phyloP scores from a whole-genome alignment of 768 basidiomycete species.

The Nidularia pulvinata region DNA sequence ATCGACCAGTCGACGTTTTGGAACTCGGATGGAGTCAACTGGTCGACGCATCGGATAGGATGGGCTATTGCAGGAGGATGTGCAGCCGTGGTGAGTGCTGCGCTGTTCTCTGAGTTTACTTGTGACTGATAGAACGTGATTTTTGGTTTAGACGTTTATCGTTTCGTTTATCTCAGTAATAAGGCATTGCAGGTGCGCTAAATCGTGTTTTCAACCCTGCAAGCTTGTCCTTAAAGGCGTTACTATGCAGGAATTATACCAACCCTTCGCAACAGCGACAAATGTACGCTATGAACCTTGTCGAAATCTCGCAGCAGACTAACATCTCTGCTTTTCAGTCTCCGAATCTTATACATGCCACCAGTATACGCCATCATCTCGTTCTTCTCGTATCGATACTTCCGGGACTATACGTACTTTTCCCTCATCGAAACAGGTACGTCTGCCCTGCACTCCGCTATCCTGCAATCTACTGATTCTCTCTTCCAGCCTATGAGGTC shows the following conservation, averaged over 20 bases:
- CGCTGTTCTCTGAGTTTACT: neutral
- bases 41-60: conserved; percentile 67
- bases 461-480: conserved; percentile 3
- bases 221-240: conserved; percentile 4
- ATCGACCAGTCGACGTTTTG: conserved; percentile 69
- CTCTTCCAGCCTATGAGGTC: conserved; percentile 65
- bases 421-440: conserved; percentile 43
- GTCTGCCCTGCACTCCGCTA: conserved; percentile 4
- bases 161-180: conserved; percentile 56
- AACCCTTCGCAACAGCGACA: conserved; percentile 77
- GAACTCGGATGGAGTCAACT: conserved; percentile 49
- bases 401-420: conserved; percentile 66
- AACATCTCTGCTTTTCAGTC: conserved; percentile 26
- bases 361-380: conserved; percentile 80
- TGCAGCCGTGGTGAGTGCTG: conserved; percentile 42
- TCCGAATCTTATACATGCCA: conserved; percentile 88
- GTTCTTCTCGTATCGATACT: conserved; percentile 86
- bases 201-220: neutral
- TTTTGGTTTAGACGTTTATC: conserved; percentile 49
- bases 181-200: conserved; percentile 62
- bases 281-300: conserved; percentile 47
- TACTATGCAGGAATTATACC: conserved; percentile 62
- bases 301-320: conserved; percentile 2
- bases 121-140: neutral
- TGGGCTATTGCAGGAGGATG: conserved; percentile 74